phyloP scores from a whole-genome alignment of 1,284 basidiomycete species.

The Paramarasmius palmivorus region DNA sequence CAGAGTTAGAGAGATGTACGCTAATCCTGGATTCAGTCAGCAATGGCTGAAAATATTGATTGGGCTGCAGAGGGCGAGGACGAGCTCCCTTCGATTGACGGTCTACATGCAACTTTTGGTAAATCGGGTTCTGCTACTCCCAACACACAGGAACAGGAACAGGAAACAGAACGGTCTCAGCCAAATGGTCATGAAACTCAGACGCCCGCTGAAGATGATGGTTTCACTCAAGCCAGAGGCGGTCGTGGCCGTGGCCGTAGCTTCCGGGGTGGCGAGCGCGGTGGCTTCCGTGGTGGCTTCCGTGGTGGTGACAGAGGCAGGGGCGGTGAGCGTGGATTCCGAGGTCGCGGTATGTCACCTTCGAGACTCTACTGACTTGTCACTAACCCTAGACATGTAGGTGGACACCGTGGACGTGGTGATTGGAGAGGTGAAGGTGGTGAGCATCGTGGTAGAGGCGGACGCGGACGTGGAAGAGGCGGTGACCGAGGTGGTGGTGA shows the following conservation, averaged over 20 bases:
- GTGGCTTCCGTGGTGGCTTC: slow-evolving; percentile 37
- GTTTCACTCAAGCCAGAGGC: slow-evolving; percentile 54
- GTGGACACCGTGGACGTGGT: slow-evolving; percentile 24
- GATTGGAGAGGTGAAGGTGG: slow-evolving; percentile 31
- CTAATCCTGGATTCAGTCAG: background rate
- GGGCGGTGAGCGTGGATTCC: slow-evolving; percentile 41
- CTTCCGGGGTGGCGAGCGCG: slow-evolving; percentile 27
- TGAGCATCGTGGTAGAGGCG: slow-evolving; percentile 31
- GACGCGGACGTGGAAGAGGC: slow-evolving; percentile 29
- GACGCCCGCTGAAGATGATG: slow-evolving; percentile 52
- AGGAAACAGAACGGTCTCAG: slow-evolving; percentile 11
- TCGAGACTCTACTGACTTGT: background rate
- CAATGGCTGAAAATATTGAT: slow-evolving; percentile 17
- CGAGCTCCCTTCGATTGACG: slow-evolving; percentile 39
- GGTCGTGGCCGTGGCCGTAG: slow-evolving; percentile 36
- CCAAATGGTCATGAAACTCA: slow-evolving; percentile 1
- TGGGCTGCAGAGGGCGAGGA: slow-evolving; percentile 27
- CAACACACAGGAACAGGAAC: slow-evolving; percentile 7
- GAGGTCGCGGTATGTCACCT: slow-evolving; percentile 23
- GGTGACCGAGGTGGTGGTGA: slow-evolving; percentile 25
- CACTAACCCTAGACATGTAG: background rate
- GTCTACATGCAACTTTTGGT: slow-evolving; percentile 34
- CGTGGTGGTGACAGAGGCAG: slow-evolving; percentile 39
- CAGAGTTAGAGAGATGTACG: background rate
- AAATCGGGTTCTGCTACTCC: slow-evolving; percentile 26